A percentile compares a stretch with the other conserved stretches of the same genome.
These are phyloP conservation scores for Deinandra increscens DNA, from an alignment of 129 eudicot species.

Conservation along the genomic window DNA sequence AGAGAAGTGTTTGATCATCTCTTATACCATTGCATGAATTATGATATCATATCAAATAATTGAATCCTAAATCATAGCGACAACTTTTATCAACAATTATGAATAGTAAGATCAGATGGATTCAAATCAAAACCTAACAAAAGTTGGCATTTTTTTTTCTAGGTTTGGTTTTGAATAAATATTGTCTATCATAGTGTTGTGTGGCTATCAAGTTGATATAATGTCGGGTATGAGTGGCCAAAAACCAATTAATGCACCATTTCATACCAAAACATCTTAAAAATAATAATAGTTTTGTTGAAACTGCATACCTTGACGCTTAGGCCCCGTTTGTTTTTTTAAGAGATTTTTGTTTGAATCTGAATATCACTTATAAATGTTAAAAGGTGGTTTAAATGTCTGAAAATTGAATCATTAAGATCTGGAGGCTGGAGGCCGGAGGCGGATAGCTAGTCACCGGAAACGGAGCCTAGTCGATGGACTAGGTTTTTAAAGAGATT, in stretches of 20 bases:
- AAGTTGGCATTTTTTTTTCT: conserved; percentile 13
- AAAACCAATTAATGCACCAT: conserved; percentile 15
- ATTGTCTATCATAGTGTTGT: background rate
- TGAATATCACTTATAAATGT: too few species aligned
- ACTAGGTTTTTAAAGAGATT: too few species aligned
- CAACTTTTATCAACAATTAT: background rate
- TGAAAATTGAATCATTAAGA: too few species aligned
- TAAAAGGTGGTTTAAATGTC: too few species aligned
- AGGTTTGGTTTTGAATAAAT: conserved; percentile 12
- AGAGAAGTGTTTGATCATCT: background rate
- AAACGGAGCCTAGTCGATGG: too few species aligned
- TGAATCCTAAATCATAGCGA: background rate
- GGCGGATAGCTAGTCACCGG: too few species aligned
- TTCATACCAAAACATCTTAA: background rate
- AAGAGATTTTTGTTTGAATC: too few species aligned
- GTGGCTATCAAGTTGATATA: background rate
- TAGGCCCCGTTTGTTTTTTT: too few species aligned
- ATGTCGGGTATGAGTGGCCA: conserved; percentile 11
- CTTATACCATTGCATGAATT: background rate
- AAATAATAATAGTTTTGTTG: too few species aligned
- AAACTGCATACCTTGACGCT: too few species aligned
- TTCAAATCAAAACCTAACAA: conserved; percentile 36
- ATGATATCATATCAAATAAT: background rate
- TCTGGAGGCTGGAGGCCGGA: too few species aligned
- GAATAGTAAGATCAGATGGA: conserved; percentile 3